These are phyloP conservation scores for Kockiozyma suomiensis DNA, from an alignment of 805 yeast genomes.

Conservation along the genomic window DNA sequence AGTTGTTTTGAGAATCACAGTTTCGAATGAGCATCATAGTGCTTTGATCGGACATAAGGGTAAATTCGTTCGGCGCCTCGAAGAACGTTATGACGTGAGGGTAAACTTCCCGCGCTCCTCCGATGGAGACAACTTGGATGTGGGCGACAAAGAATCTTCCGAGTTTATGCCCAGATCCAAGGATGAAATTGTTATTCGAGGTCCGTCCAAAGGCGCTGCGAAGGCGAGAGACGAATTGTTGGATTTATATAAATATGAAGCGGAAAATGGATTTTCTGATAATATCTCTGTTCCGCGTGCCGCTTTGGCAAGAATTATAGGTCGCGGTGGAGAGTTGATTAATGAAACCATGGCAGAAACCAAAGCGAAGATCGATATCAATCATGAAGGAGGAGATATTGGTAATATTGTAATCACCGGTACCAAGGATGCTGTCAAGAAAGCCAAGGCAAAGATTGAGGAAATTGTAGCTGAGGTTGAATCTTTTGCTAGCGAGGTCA, in stretches of 20 bases:
- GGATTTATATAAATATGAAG: conserved; percentile 83
- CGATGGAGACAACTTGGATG: conserved; percentile 12
- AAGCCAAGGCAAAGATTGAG: conserved; percentile 65
- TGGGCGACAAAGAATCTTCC: conserved; percentile 12
- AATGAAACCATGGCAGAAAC: conserved; percentile 74
- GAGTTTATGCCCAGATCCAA: conserved; percentile 36
- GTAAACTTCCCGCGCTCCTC: conserved; percentile 69
- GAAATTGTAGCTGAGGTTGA: conserved; percentile 66
- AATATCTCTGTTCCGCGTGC: conserved; percentile 67
- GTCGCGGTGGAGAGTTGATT: conserved; percentile 82
- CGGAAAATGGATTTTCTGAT: conserved; percentile 74
- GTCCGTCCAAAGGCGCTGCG: conserved; percentile 87
- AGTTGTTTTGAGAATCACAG: conserved; percentile 59
- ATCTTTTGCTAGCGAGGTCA: conserved; percentile 57
- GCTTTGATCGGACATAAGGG: conserved; percentile 84
- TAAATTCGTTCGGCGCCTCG: conserved; percentile 76
- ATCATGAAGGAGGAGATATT: conserved; percentile 49
- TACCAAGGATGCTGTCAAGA: conserved; percentile 69
- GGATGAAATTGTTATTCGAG: conserved; percentile 72
- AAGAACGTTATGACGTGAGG: conserved; percentile 80
- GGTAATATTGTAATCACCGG: conserved; percentile 70
- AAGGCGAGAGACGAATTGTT: conserved; percentile 81
- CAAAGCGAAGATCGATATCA: conserved; percentile 50
- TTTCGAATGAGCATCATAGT: conserved; percentile 79
- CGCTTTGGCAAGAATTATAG: conserved; percentile 84